phyloP scores from a whole-genome alignment of 2,329 filamentous ascomycete genomes.

The Truncatella angustata region DNA sequence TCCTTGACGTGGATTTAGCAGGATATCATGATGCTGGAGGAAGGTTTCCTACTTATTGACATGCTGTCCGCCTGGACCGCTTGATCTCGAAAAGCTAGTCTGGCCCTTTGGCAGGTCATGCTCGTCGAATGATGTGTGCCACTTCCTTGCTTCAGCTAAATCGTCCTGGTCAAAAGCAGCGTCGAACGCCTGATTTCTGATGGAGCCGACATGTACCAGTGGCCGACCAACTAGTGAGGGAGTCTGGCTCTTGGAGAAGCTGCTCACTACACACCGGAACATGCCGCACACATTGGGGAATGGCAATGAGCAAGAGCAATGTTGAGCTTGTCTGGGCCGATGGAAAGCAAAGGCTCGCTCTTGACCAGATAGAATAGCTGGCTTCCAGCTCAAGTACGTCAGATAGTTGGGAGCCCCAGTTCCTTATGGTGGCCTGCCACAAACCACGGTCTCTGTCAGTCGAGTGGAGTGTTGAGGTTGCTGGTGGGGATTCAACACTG shows the following conservation, averaged over 20 bases:
- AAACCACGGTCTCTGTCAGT: too few species aligned
- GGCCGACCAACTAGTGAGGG: neutral
- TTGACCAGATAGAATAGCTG: too few species aligned
- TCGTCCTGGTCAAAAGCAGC: constrained; percentile 48
- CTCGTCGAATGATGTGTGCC: constrained; percentile 45
- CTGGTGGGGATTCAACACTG: too few species aligned
- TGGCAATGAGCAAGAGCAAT: too few species aligned
- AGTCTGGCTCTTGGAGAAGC: neutral
- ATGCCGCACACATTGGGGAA: neutral
- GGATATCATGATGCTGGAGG: neutral
- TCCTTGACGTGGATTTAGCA: constrained; percentile 40
- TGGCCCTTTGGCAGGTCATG: constrained; percentile 47
- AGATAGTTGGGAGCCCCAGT: too few species aligned
- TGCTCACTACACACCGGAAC: neutral
- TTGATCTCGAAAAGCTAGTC: constrained; percentile 56
- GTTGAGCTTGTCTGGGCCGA: too few species aligned
- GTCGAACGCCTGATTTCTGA: constrained; percentile 44
- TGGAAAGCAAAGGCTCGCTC: too few species aligned
- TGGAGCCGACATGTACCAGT: constrained; percentile 6
- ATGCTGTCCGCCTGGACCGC: constrained; percentile 60
- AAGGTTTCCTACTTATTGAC: constrained; percentile 52
- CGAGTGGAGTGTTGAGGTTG: too few species aligned
- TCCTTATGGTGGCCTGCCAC: too few species aligned
- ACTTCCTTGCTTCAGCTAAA: constrained; percentile 49
- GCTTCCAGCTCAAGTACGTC: too few species aligned